Percentiles rank a stretch among this genome's conserved stretches.
Conservation (phyloP, 2,329 filamentous ascomycete genomes). For the Aschersonia sp. region DNA sequence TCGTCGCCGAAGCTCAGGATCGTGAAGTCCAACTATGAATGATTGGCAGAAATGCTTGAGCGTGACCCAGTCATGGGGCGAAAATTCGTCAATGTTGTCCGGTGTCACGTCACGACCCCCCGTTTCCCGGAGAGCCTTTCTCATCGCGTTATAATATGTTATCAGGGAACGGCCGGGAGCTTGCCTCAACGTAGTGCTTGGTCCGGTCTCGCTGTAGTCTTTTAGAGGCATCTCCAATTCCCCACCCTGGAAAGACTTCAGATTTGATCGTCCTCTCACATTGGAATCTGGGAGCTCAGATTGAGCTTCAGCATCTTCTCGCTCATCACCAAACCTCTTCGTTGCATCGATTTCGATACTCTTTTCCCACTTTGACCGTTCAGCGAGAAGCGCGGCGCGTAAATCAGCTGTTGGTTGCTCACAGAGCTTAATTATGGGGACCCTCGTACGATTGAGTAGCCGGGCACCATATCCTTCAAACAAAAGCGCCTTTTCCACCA, state of each 20-base stretch:
- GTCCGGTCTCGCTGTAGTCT: constrained; percentile 5
- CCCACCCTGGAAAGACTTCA: background rate
- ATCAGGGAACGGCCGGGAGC: constrained; percentile 23
- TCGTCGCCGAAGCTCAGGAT: constrained; percentile 27
- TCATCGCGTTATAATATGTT: constrained; percentile 33
- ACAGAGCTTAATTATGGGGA: constrained; percentile 82
- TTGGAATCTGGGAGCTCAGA: constrained; percentile 5
- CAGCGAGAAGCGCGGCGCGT: constrained; percentile 43
- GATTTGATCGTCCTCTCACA: too few relatives aligned
- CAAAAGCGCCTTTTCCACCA: constrained; percentile 63
- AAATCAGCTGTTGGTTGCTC: constrained; percentile 51
- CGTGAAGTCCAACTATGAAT: constrained; percentile 38
- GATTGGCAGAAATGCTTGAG: constrained; percentile 37
- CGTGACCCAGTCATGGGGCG: constrained; percentile 27
- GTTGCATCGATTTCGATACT: constrained; percentile 24
- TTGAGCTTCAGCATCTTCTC: constrained; percentile 5
- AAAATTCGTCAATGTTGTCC: constrained; percentile 29
- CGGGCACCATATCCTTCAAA: constrained; percentile 60
- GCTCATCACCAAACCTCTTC: constrained; percentile 21
- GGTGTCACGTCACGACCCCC: constrained; percentile 35
- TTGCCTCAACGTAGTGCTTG: constrained; percentile 25
- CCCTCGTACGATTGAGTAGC: constrained; percentile 61
- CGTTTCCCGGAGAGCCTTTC: constrained; percentile 31
- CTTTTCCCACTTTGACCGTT: constrained; percentile 58
- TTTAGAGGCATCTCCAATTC: constrained; percentile 9